phyloP scores from a whole-genome alignment of 1,139 yeast species.

The Protomyces arabidopsidicola region DNA sequence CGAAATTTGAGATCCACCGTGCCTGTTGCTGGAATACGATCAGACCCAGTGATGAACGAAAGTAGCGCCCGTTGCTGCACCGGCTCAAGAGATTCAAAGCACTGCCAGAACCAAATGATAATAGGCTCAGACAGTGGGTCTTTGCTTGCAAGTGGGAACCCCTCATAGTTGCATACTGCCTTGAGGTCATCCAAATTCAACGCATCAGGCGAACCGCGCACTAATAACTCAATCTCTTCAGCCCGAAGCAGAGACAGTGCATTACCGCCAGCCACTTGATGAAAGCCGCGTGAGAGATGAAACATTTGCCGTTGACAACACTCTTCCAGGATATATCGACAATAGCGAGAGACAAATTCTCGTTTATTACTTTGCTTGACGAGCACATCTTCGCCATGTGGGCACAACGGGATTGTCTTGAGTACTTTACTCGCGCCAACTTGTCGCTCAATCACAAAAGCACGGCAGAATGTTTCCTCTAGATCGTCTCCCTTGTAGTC shows the following conservation, averaged over 20 bases:
- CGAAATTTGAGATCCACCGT: slow-evolving; percentile 62
- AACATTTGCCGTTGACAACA: slow-evolving; percentile 5
- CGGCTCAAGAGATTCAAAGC: slow-evolving; percentile 48
- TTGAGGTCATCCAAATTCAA: slow-evolving; percentile 64
- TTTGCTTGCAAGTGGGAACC: not conserved
- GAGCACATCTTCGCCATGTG: slow-evolving; percentile 50
- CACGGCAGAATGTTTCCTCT: slow-evolving; percentile 46
- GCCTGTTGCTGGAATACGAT: slow-evolving; percentile 89
- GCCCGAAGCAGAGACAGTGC: slow-evolving; percentile 73
- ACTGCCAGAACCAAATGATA: slow-evolving; percentile 81
- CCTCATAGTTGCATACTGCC: slow-evolving; percentile 62
- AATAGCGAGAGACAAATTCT: slow-evolving; percentile 59
- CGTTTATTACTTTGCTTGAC: slow-evolving; percentile 58
- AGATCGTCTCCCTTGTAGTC: slow-evolving; percentile 47
- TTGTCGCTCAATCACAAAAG: slow-evolving; percentile 41
- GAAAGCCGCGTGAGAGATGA: slow-evolving; percentile 51
- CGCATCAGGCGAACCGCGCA: slow-evolving; percentile 70
- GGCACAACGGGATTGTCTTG: slow-evolving; percentile 50
- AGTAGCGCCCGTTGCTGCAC: slow-evolving; percentile 58
- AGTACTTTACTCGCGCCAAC: slow-evolving; percentile 31
- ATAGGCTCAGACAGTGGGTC: slow-evolving; percentile 2
- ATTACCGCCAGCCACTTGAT: slow-evolving; percentile 71
- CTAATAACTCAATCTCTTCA: slow-evolving; percentile 69
- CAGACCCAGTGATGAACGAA: slow-evolving; percentile 82
- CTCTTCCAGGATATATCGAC: slow-evolving; percentile 55